These are phyloP conservation scores for Aspergillus fumigatiaffinis DNA, from an alignment of 2,329 filamentous ascomycete species.

Conservation along the genomic window DNA sequence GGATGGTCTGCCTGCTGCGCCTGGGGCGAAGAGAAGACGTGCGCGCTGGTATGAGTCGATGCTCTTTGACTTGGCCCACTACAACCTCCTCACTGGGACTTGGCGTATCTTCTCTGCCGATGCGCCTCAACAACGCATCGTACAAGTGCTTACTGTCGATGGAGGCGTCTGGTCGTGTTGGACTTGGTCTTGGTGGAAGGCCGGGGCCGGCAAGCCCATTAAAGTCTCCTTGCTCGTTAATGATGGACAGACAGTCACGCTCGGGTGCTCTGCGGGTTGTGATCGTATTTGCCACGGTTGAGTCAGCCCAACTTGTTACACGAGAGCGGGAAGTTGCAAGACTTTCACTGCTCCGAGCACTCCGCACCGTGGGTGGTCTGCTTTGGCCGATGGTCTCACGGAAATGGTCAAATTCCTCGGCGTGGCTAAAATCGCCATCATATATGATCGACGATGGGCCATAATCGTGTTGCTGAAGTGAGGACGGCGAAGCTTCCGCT, in stretches of 20 bases:
- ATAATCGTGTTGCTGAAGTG: constrained; percentile 9
- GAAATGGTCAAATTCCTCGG: not conserved
- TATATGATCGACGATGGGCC: not conserved
- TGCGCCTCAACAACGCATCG: constrained; percentile 41
- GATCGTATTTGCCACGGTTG: constrained; percentile 41
- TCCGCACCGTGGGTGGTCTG: constrained; percentile 17
- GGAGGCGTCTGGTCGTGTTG: constrained; percentile 14
- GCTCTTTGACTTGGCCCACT: constrained; percentile 28
- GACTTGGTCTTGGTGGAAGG: not conserved
- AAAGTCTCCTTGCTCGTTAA: constrained; percentile 38
- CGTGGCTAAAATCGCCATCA: constrained; percentile 5
- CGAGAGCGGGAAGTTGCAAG: constrained; percentile 38
- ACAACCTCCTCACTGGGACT: constrained; percentile 21
- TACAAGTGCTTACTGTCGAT: constrained; percentile 41
- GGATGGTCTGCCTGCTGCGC: constrained; percentile 26
- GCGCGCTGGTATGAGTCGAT: constrained; percentile 27
- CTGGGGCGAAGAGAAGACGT: constrained; percentile 23
- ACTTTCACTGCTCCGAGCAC: constrained; percentile 30
- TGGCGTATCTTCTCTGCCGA: constrained; percentile 22
- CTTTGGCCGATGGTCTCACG: not conserved
- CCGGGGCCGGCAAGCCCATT: constrained; percentile 6
- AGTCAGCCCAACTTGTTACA: constrained; percentile 49
- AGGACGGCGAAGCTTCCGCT: constrained; percentile 20
- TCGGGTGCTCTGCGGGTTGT: constrained; percentile 29
- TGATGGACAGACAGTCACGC: constrained; percentile 40